Percentiles rank a stretch among this genome's conserved stretches.
These are phyloP conservation scores for Termitomyces bulborhizus DNA, from an alignment of 768 basidiomycete genomes.

Conservation along the genomic window DNA sequence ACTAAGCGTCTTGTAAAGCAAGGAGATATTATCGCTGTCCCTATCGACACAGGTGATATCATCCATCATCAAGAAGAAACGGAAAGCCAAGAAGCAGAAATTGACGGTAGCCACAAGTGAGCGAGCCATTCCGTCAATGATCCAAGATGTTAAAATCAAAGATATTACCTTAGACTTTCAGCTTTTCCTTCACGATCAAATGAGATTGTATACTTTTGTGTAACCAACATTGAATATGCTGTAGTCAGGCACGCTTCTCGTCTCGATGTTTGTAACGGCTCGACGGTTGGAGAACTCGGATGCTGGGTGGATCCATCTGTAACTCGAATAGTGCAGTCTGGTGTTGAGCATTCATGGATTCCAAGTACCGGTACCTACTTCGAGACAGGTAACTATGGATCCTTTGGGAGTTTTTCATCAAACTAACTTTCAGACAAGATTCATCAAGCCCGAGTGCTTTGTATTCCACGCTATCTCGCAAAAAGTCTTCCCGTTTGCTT, in stretches of 20 bases:
- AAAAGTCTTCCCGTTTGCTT: conserved; percentile 20
- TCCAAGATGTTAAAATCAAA: not conserved
- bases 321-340: conserved; percentile 77
- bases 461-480: conserved; percentile 16
- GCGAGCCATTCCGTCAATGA: not conserved
- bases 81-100: conserved; percentile 19
- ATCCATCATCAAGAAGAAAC: conserved; percentile 12
- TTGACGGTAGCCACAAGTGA: conserved; percentile 19
- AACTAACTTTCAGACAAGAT: not conserved
- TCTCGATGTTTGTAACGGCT: conserved; percentile 46
- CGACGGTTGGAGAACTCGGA: conserved; percentile 65
- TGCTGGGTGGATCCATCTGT: conserved; percentile 73
- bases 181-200: conserved; percentile 24
- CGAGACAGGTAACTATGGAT: conserved; percentile 34
- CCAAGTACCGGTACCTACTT: conserved; percentile 47
- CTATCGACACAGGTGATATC: conserved; percentile 48
- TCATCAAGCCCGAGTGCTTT: conserved; percentile 17
- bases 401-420: not conserved
- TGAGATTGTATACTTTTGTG: conserved; percentile 65
- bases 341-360: conserved; percentile 62
- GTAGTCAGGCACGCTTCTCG: conserved; percentile 30
- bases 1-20: conserved; percentile 55
- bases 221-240: conserved; percentile 73
- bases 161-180: not conserved
- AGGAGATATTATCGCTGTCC: conserved; percentile 67